Base-by-base conservation (phyloP, 352 stramenopile genomes). In the Phytophthora megakarya region DNA sequence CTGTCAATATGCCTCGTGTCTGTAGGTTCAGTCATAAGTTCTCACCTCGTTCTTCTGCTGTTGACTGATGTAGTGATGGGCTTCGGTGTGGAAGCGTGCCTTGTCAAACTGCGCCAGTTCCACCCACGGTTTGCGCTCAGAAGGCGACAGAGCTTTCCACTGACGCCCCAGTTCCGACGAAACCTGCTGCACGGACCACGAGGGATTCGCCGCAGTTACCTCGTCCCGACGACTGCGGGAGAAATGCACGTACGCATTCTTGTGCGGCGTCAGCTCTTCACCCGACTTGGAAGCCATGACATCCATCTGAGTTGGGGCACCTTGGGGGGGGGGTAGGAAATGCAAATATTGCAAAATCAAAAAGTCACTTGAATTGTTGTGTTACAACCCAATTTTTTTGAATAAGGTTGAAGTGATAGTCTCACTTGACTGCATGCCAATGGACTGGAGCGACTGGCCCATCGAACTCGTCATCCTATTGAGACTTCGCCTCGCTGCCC, bases 21-120 rank as follows among this genome's bases (percentile, higher is more conserved):
- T 22, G 25, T 18, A 7, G 18, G 5, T 30, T 49, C 19, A 46
- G 25, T 43, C 21, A 23, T 26, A 9, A 18, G n/a, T n/a, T 57
- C 44, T 30, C 22, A 70, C 66, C 43, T 58, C 25, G 13, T 54
- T 33, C 19, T 33, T 11, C 22, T 61, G 50, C 16, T 69, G 44
- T 43, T 61, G 46, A 12, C 19, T 61, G 1, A 67, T 43, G 21
- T 70, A 63, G 32, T 78, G 52, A 19, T 72, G 46, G 18, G 72
- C 43, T 56, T 88, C 65, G 7, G 62, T 78, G 43, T 76, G 67
- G 50, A 77, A 80, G 26, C 72, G 70, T n/a, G 70, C 77, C 33
- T 75, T 79, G 47, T 90, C 81, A 45, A 88, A 88, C 50, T 82
- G 76, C 22, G 79, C 80, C 8, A 90, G 52, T 45, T 89, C 75